phyloP scores from a whole-genome alignment of 495 filamentous ascomycete species.

The Ramalina peruviana region DNA sequence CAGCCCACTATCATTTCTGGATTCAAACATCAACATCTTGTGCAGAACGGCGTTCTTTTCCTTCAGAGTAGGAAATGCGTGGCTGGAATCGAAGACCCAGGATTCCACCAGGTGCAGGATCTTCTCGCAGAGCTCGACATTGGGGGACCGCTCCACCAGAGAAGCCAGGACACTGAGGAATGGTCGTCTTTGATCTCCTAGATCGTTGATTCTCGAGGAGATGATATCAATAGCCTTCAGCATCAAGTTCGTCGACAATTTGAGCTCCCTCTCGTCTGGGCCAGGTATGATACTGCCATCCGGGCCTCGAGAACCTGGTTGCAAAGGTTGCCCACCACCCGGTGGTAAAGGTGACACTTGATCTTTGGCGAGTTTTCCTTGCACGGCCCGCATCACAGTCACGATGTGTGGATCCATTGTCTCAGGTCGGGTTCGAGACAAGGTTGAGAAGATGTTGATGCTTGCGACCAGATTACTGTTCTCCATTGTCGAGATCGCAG shows the following conservation, averaged over 20 bases:
- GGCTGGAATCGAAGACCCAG: conserved; percentile 89
- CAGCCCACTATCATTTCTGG: conserved; percentile 64
- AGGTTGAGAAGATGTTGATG: conserved; percentile 80
- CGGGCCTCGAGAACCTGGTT: conserved; percentile 18
- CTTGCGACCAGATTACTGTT: conserved; percentile 68
- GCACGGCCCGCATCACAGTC: conserved; percentile 83
- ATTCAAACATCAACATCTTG: conserved; percentile 95
- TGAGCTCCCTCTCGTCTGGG: conserved; percentile 56
- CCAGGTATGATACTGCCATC: conserved; percentile 27
- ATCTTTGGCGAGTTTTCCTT: conserved; percentile 83
- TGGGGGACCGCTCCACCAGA: conserved; percentile 84
- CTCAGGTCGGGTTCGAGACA: conserved; percentile 68
- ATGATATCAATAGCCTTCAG: conserved; percentile 89
- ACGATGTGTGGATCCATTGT: conserved; percentile 82
- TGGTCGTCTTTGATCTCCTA: conserved; percentile 83
- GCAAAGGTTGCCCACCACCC: conserved; percentile 22
- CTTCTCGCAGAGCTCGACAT: conserved; percentile 71
- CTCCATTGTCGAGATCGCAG: conserved; percentile 61
- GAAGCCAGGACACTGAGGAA: conserved; percentile 91
- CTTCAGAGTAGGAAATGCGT: conserved; percentile 89
- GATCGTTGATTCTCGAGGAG: conserved; percentile 76
- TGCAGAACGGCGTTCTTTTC: conserved; percentile 94
- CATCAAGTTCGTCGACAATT: conserved; percentile 75
- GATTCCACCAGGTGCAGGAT: conserved; percentile 86
- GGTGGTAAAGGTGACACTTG: conserved; percentile 62